Evolutionary conservation across 2,329 filamentous ascomycete genomes (phyloP).

Genomic region (Fusarium floridanum): DNA sequence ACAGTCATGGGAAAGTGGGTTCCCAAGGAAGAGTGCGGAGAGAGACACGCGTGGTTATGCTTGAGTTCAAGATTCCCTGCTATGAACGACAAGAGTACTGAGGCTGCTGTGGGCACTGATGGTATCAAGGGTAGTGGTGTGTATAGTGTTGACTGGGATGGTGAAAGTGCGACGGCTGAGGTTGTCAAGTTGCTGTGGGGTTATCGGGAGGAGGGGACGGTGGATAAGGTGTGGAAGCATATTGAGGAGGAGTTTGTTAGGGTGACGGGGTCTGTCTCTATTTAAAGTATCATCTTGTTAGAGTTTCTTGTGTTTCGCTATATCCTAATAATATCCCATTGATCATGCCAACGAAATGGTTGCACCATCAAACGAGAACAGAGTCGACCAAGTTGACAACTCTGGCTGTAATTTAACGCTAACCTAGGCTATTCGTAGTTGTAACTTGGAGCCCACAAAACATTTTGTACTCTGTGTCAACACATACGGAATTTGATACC

Average conservation of each 20-base stretch:
- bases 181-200: slow-evolving; percentile 30
- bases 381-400: not conserved
- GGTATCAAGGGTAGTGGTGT: slow-evolving; percentile 41
- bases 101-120: slow-evolving; percentile 32
- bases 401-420: no score
- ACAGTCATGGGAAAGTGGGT: slow-evolving; percentile 25
- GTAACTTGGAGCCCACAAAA: no score
- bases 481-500: not conserved
- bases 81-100: slow-evolving; percentile 5
- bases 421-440: no score
- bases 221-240: slow-evolving; percentile 42
- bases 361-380: not conserved
- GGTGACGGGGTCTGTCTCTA: slow-evolving; percentile 22
- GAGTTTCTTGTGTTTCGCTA: not conserved
- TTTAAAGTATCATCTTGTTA: not conserved
- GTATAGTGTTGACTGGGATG: slow-evolving; percentile 43
- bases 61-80: slow-evolving; percentile 36
- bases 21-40: slow-evolving; percentile 38
- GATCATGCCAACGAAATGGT: not conserved
- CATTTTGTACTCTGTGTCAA: no score
- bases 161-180: slow-evolving; percentile 31
- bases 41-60: slow-evolving; percentile 45
- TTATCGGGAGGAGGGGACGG: slow-evolving; percentile 31
- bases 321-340: not conserved
- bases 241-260: slow-evolving; percentile 43